Evolutionary conservation across 345 rosid species (phyloP), one percentile per base, ranked within the genome.

Genomic region (Euclidium syriacum): DNA sequence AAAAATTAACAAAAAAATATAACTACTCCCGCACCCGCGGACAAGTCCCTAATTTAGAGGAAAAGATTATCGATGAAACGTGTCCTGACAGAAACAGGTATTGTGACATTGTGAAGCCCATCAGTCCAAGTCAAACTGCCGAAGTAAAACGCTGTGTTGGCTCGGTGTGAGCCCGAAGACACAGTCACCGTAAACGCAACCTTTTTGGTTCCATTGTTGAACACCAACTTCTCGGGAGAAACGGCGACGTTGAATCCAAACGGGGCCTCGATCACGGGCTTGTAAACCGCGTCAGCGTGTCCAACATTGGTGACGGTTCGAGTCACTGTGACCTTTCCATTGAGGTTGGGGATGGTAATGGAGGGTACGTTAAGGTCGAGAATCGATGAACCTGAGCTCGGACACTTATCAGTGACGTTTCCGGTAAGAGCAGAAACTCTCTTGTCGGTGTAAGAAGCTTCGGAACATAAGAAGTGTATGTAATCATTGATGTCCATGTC

Each of bases 301-400:
- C 91, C 91, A 1, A 75, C 83, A 29, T 87, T 87, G 10, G 78
- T 87, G n/a, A 87, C 85, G 0, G 75, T 79, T 70, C 91, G 63
- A 5, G 78, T 74, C n/a, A 87, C 34, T 10, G 65, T 78, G 4
- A 61, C 8, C 0, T 71, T 44, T 14, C 52, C 57, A 64, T 58
- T 69, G 2, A 81, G 77, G 32, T 56, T 41, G 8, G 94, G 82
- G 25, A 86, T 68, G 26, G 85, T 82, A 57, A 87, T 78, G 55
- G 90, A 80, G 17, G 95, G 86, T n/a, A 86, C 58, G 48, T 86
- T 86, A 6, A 84, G 19, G 38, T 82, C 79, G 16, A 79, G 52
- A 58, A 79, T 55, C 17, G 86, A 79, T 6, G 83, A 74, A 19
- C 65, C 33, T 14, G 60, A 53, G 53, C 24, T 18, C 0, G 77